phyloP scores from a whole-genome alignment of 306 rosid genomes.

The Corylus heterophylla region DNA sequence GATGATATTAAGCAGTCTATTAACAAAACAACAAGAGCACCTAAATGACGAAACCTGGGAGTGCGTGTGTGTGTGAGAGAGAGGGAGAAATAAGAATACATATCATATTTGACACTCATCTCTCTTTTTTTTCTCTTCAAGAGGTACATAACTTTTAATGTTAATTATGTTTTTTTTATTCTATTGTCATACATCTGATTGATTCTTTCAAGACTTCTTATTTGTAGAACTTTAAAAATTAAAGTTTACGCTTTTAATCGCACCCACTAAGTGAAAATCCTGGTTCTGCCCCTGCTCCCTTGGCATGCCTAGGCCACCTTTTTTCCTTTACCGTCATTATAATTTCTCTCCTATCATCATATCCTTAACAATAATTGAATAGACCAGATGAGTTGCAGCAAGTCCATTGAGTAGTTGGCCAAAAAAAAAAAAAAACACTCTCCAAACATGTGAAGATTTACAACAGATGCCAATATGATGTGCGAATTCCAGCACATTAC shows the following conservation, averaged over 20 bases:
- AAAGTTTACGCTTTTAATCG: neutral
- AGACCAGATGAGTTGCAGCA: neutral
- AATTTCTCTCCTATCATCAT: neutral
- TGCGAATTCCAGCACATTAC: neutral
- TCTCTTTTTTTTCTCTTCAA: no score
- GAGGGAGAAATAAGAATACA: neutral
- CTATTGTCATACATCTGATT: no score
- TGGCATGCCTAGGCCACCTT: neutral
- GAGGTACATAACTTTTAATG: neutral
- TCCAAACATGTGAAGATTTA: neutral
- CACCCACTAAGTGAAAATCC: neutral
- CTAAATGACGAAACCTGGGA: neutral
- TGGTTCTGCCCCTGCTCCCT: neutral
- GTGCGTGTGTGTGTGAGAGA: neutral
- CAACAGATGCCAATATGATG: neutral
- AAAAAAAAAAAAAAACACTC: neutral
- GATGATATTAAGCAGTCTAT: no score
- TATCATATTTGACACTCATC: no score
- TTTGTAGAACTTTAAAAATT: no score
- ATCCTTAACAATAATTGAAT: neutral
- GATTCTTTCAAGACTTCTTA: neutral
- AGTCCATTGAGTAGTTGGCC: neutral
- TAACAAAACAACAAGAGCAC: neutral
- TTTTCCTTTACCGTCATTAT: neutral
- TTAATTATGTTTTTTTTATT: neutral